Conservation (phyloP, 148 eudicot genomes). For the Amaranthus palmeri region DNA sequence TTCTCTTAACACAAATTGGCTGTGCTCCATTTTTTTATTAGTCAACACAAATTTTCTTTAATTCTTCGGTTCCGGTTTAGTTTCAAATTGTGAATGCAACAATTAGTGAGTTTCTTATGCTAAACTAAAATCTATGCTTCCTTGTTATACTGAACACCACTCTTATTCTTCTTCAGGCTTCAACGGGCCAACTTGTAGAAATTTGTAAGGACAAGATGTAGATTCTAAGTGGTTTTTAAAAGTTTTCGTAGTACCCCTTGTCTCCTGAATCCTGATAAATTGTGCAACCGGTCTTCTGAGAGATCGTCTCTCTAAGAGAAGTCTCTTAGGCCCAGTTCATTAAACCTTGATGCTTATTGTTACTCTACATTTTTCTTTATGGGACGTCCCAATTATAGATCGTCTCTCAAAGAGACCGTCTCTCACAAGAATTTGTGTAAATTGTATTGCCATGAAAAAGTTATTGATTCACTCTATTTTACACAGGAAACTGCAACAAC, state of each 20-base stretch:
- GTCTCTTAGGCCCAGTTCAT: no score
- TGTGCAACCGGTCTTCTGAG: no score
- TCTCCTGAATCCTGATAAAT: neutral
- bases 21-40: neutral
- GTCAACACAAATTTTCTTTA: neutral
- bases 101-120: neutral
- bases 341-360: no score
- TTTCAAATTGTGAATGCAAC: neutral
- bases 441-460: neutral
- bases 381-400: neutral
- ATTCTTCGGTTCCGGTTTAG: neutral
- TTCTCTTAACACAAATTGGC: neutral
- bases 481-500: conserved; percentile 42
- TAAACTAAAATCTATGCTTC: neutral
- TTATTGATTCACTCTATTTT: conserved; percentile 13
- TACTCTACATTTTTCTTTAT: no score
- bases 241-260: neutral
- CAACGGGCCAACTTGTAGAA: neutral
- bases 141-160: neutral
- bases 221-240: neutral
- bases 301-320: no score
- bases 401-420: neutral
- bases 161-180: neutral
- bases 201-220: neutral
- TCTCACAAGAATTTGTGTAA: neutral